Conservation (phyloP, 1,284 basidiomycete species). For the Melampsora larici-populina region DNA sequence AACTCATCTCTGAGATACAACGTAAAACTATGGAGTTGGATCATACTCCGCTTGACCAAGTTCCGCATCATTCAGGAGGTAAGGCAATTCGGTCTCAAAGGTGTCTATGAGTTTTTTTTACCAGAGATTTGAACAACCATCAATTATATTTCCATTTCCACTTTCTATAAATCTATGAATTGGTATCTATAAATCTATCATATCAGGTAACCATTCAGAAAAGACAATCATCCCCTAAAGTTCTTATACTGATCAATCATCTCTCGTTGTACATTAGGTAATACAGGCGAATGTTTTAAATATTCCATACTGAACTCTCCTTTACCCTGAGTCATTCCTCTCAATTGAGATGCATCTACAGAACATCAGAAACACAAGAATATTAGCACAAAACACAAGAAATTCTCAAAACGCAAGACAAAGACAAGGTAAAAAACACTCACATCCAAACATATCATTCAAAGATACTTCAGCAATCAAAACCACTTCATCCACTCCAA, state of each 20-base stretch:
- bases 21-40: too few relatives aligned
- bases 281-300: constrained; percentile 73
- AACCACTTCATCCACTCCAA: constrained; percentile 95
- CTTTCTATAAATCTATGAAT: too few relatives aligned
- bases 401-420: not conserved
- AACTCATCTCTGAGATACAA: too few relatives aligned
- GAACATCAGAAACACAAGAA: not conserved
- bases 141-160: too few relatives aligned
- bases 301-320: constrained; percentile 95
- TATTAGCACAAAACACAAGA: not conserved
- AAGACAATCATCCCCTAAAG: constrained; percentile 22
- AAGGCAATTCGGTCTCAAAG: too few relatives aligned
- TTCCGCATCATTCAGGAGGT: too few relatives aligned
- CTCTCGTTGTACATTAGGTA: constrained; percentile 81
- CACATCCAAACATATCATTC: constrained; percentile 96
- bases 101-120: too few relatives aligned
- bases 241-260: constrained; percentile 68
- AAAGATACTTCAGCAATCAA: constrained; percentile 84
- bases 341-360: constrained; percentile 72
- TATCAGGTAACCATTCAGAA: not conserved
- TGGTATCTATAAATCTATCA: too few relatives aligned
- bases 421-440: constrained; percentile 18
- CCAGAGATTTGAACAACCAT: too few relatives aligned
- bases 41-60: too few relatives aligned
- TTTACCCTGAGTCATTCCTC: constrained; percentile 79